Conservation (phyloP, 2,329 filamentous ascomycete genomes). For the Ophiostoma piceae region DNA sequence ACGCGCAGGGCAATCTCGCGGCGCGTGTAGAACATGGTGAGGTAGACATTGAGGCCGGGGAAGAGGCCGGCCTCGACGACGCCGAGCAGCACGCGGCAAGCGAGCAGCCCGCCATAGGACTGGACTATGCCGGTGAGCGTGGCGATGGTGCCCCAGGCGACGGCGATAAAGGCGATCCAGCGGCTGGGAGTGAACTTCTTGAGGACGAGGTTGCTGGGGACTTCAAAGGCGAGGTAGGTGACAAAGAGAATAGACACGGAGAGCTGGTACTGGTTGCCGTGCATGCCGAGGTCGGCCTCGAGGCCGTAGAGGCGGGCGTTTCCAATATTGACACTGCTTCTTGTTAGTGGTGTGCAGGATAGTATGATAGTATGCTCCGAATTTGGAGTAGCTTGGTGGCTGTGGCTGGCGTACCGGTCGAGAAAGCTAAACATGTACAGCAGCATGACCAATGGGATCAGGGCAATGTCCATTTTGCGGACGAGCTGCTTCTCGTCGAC, state of each 20-base stretch:
- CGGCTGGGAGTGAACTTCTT: constrained; percentile 13
- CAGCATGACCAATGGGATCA: constrained; percentile 11
- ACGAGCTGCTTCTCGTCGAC: constrained; percentile 15
- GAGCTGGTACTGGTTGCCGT: constrained; percentile 15
- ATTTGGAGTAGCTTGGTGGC: not conserved
- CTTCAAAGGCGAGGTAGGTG: constrained; percentile 12
- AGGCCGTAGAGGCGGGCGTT: constrained; percentile 6
- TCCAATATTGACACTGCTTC: not conserved
- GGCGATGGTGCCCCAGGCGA: constrained; percentile 11
- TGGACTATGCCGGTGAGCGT: constrained; percentile 4
- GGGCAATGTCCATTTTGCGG: constrained; percentile 12
- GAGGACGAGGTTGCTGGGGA: constrained; percentile 8
- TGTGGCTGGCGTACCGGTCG: constrained; percentile 5
- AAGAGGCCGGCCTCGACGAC: constrained; percentile 57
- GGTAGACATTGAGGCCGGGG: constrained; percentile 52
- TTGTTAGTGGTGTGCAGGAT: not conserved
- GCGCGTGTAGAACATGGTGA: constrained; percentile 24
- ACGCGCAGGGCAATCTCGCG: constrained; percentile 23
- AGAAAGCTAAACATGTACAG: constrained; percentile 15
- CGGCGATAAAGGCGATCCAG: constrained; percentile 10
- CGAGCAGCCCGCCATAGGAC: constrained; percentile 39
- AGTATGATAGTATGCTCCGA: not conserved
- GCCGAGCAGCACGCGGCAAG: constrained; percentile 53
- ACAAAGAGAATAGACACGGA: constrained; percentile 1
- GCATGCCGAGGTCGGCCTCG: constrained; percentile 11